Evolutionary conservation across 441 rosid species (phyloP), one percentile per base, ranked within the genome.

Genomic region (Gossypium lobatum): DNA sequence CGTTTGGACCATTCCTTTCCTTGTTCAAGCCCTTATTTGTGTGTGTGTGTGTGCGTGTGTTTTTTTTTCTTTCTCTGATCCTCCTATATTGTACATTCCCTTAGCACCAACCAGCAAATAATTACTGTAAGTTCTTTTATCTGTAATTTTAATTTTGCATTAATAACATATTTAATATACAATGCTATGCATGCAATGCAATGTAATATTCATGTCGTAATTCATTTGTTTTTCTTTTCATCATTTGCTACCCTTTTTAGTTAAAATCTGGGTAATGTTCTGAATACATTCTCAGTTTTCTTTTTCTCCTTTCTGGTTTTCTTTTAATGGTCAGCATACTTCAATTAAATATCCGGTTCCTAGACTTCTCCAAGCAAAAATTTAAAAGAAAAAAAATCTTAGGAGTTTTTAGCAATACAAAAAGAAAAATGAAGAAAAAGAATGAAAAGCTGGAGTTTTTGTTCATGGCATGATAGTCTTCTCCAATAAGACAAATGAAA

Each of bases 81-180:
- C 57, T 66, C 50, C 39, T 66, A 25, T 18, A n/a, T 48, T 52
- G n/a, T 16, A 3, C 1, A 26, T 52, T 26, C 5, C 21, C 57
- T 6, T 23, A 13, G 39, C 58, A 67, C 42, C 63, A 57, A 45
- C 57, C 59, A 11, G 69, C 13, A 45, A 72, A 60, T 26, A 6
- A 25, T 46, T 46, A 34, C 46, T 46, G 68, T 72, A 48, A 72
- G 66, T 48, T 48, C 9, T 42, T 23, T n/a, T n/a, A 52, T 70
- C 17, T 26, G n/a, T 34, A 54, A 53, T 39, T 37, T 20, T 20
- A 2, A 4, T 45, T 7, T n/a, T 45, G 28, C 50, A 31, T 53
- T 18, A 4, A 17, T 3, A 14, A 67, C 3, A 25, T 54, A 17
- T 66, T 42, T 46, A 11, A 20, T 46, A 66, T 21, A 21, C 18